Evolutionary conservation across 106 monocot species (phyloP), one percentile per base, ranked within the genome.

Genomic region (Allium cepa): DNA sequence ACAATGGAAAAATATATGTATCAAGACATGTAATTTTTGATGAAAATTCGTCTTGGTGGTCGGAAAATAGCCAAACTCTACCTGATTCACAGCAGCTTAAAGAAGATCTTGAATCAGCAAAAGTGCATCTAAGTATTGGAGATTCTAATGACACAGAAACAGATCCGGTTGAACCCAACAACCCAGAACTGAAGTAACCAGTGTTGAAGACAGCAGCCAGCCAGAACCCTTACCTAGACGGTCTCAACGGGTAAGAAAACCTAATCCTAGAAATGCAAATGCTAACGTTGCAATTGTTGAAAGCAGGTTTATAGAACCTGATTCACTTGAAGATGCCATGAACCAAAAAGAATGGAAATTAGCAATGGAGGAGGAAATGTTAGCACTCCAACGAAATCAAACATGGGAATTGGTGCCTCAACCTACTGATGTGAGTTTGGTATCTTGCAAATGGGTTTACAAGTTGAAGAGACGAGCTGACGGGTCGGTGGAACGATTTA

Each of bases 21-120:
- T 72, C 62, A 9, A 2, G 26, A 27, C 62, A 72, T 63, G 14
- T 72, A 17, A 27, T 73, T 4, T 64, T 64, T 8, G 0, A 73
- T 63, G 56, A 57, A 65, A 22, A 55, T 11, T 66, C 57, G 7
- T 65, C 22, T 52, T 72, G 62, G 28, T 72, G 53, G 63, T 51
- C 51, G 4, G 26, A 49, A 27, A 22, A 62, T 28, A 16, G 49
- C 7, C 48, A 48, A 8, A 49, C 47, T 36, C 47, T 62, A 10
- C 64, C 49, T 6, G 14, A 48, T 48, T 47, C 64, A 7, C 47
- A 12, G 10, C 11, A 62, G 27, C 10, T 62, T 12, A 17, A 62
- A 62, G 62, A 26, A 62, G 46, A 62, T 45, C 14, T 46, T 11
- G 4, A 46, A 62, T 28, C 36, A 9, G 11, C 26, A 1, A 62